phyloP scores from a whole-genome alignment of 2,329 filamentous ascomycete genomes.

The Phialocephala subalpina region DNA sequence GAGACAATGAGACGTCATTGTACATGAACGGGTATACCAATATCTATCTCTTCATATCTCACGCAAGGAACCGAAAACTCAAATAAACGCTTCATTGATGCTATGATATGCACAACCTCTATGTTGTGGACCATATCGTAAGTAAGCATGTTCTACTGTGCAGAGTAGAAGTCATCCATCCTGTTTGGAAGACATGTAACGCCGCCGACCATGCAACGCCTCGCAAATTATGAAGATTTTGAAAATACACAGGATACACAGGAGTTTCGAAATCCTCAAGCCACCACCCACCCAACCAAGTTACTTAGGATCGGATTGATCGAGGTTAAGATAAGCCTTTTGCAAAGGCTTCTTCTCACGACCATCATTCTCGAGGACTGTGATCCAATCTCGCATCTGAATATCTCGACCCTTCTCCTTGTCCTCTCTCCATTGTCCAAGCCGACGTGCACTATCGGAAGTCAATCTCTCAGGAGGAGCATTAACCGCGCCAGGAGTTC shows the following conservation, averaged over 20 bases:
- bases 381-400: constrained; percentile 84
- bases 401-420: constrained; percentile 79
- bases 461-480: constrained; percentile 54
- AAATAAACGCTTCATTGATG: constrained; percentile 4
- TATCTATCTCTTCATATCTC: not conserved
- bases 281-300: constrained; percentile 43
- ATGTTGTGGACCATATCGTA: constrained; percentile 10
- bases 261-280: constrained; percentile 12
- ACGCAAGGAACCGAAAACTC: not conserved
- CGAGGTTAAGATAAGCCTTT: constrained; percentile 42
- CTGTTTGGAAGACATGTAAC: constrained; percentile 24
- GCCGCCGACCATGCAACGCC: constrained; percentile 35
- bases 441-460: constrained; percentile 65
- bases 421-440: constrained; percentile 83
- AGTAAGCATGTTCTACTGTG: not conserved
- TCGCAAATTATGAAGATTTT: constrained; percentile 27
- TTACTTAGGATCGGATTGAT: constrained; percentile 46
- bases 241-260: constrained; percentile 24
- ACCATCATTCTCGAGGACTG: constrained; percentile 81
- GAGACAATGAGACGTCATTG: constrained; percentile 1
- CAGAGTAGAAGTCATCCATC: constrained; percentile 16
- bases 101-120: constrained; percentile 14
- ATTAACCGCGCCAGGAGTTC: constrained; percentile 47
- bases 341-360: constrained; percentile 70
- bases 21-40: not conserved